Percentiles rank a stretch among this genome's conserved stretches.
Conservation (phyloP, 495 filamentous ascomycete species). For the Cryomyces minteri region DNA sequence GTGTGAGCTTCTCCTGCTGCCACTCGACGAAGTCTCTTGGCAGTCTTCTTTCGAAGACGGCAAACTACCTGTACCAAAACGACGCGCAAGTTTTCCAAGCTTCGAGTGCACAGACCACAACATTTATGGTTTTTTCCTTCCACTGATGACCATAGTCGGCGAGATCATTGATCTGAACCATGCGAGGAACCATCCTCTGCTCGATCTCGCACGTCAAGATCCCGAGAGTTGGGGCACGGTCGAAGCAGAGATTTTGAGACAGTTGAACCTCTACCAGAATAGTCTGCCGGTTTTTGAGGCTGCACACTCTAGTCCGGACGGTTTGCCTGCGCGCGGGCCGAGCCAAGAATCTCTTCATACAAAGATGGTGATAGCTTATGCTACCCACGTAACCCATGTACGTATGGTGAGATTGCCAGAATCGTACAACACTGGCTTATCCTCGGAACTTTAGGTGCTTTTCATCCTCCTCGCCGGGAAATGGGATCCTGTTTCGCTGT, state of each 20-base stretch:
- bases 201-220: constrained; percentile 5
- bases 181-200: constrained; percentile 10
- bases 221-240: constrained; percentile 4
- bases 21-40: constrained; percentile 19
- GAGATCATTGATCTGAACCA: constrained; percentile 16
- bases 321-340: not conserved
- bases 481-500: constrained; percentile 39
- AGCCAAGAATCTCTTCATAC: constrained; percentile 3
- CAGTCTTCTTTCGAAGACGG: constrained; percentile 11
- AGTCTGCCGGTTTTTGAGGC: not conserved
- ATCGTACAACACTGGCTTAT: too few species aligned
- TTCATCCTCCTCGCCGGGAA: constrained; percentile 38
- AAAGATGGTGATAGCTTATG: constrained; percentile 8
- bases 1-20: constrained; percentile 19
- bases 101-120: constrained; percentile 15
- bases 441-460: constrained; percentile 7
- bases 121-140: constrained; percentile 15
- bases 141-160: constrained; percentile 16
- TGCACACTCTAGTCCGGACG: not conserved
- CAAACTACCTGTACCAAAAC: not conserved
- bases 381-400: constrained; percentile 35
- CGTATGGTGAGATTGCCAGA: too few species aligned
- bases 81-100: not conserved
- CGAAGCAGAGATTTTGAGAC: constrained; percentile 8
- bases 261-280: constrained; percentile 1